Base-by-base conservation (phyloP, 495 filamentous ascomycete genomes). In the Penicillium steckii region DNA sequence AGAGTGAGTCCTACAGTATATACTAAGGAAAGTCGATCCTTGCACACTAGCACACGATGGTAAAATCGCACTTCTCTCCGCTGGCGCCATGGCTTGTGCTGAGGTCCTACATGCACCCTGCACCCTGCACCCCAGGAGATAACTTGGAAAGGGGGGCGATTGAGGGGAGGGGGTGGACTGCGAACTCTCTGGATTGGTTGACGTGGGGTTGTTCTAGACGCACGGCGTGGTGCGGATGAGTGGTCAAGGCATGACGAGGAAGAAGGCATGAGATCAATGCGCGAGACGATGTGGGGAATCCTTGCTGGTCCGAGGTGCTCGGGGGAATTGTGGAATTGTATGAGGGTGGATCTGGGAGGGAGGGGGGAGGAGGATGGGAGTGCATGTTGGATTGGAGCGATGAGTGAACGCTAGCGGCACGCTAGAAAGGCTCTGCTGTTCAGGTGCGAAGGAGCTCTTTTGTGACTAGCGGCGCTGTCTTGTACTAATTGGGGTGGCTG, bases 281-380 rank as follows among this genome's bases (percentile, higher is more conserved):
- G 48, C 44, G 21, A 37, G 33, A 37, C 53, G 41, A 44, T 52
- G 55, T 57, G 55, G 55, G 55, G 55, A 55, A 47, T 47, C 47
- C 43, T 46, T 46, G 42, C 46, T 15, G 27, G 44, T 25, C 45
- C 23, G 42, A 29, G 44, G 26, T 22, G 46, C 37, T 54, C 57
- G 57, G 57, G 52, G 53, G 48, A 53, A 60, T 56, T 52, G 57
- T 60, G 56, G 56, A 55, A 9, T 4, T 4, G 8, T 19, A 13
- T 38, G 35, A 15, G n/a, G 17, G 32, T 8, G 32, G 32, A 35
- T 6, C 32, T 37, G 26, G 8, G 4, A n/a, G 19, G 42, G 21
- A 23, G 22, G 50, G 25, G 17, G 18, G 21, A 3, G 35, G 12
- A 18, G 3, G 21, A 24, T 40, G n/a, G n/a, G n/a, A n/a, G n/a